Conservation (phyloP, 208 protist genomes). For the Lotmaria passim region DNA sequence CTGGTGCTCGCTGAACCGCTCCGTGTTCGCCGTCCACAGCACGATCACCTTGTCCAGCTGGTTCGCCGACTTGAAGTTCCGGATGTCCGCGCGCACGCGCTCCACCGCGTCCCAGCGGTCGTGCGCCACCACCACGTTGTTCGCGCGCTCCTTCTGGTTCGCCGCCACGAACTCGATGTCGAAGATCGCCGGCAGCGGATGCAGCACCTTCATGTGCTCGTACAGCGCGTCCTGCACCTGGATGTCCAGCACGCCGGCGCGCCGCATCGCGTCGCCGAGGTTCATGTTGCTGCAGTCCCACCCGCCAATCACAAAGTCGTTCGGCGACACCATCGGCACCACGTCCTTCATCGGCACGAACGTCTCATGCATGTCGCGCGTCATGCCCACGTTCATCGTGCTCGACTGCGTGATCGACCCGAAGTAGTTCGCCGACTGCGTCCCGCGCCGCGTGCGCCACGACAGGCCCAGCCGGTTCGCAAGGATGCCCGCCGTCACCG, state of each 20-base stretch:
- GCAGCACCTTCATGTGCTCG: conserved; percentile 89
- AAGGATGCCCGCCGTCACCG: conserved; percentile 95
- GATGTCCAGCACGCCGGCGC: conserved; percentile 94
- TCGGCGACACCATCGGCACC: conserved; percentile 97
- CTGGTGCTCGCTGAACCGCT: conserved; percentile 94
- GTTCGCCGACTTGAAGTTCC: conserved; percentile 88
- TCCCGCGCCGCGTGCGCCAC: conserved; percentile 95
- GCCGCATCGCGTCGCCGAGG: conserved; percentile 95
- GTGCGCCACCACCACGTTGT: conserved; percentile 94
- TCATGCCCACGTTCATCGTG: conserved; percentile 94
- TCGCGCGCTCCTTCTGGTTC: conserved; percentile 97
- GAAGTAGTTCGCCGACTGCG: conserved; percentile 96
- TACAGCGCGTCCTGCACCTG: conserved; percentile 91
- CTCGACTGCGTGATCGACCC: conserved; percentile 97
- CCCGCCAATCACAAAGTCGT: conserved; percentile 97
- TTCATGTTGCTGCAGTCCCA: conserved; percentile 98
- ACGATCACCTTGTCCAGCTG: conserved; percentile 97
- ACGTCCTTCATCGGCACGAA: conserved; percentile 95
- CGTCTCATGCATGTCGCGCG: conserved; percentile 88
- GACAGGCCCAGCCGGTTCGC: conserved; percentile 94
- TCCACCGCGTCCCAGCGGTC: conserved; percentile 96
- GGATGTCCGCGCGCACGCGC: conserved; percentile 95
- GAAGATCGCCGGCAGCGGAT: conserved; percentile 96
- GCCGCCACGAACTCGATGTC: conserved; percentile 98
- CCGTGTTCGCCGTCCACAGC: conserved; percentile 99